These are phyloP conservation scores for Rickenella mellea DNA, from an alignment of 768 basidiomycete species.

Conservation along the genomic window DNA sequence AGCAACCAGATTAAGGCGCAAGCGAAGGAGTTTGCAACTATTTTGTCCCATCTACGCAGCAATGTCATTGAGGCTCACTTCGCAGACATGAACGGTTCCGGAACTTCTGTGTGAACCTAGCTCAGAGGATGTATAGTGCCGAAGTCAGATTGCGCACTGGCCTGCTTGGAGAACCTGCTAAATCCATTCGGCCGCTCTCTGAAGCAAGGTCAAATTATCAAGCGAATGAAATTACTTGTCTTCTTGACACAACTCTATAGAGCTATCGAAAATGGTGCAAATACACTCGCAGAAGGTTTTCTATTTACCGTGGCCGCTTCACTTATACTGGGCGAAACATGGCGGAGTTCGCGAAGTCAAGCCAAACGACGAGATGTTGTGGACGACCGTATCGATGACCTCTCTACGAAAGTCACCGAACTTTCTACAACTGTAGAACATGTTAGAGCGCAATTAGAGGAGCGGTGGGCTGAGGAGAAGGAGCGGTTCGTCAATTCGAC, in stretches of 20 bases:
- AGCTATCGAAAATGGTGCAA: constrained; percentile 82
- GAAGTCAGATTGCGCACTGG: constrained; percentile 67
- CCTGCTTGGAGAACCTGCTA: constrained; percentile 68
- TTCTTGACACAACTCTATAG: constrained; percentile 30
- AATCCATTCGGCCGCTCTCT: constrained; percentile 65
- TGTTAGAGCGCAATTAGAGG: constrained; percentile 32
- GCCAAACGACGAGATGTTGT: constrained; percentile 64
- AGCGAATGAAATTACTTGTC: too few relatives aligned
- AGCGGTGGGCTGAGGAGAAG: constrained; percentile 33
- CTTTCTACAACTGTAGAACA: constrained; percentile 33
- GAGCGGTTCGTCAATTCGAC: constrained; percentile 32
- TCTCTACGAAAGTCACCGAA: constrained; percentile 36
- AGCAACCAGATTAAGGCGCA: constrained; percentile 58
- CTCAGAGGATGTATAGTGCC: constrained; percentile 66
- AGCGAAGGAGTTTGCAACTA: constrained; percentile 64
- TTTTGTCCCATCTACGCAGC: background rate
- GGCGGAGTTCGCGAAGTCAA: constrained; percentile 60
- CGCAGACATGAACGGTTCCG: constrained; percentile 66
- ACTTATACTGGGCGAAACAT: constrained; percentile 70
- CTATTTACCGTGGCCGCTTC: constrained; percentile 67
- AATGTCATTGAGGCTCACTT: background rate
- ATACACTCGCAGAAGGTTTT: constrained; percentile 77
- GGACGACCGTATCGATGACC: constrained; percentile 58
- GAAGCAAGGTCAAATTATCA: constrained; percentile 46
- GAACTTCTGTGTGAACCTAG: constrained; percentile 58